These are phyloP conservation scores for Micromonas pusilla DNA, from an alignment of 139 green algal species.

Conservation along the genomic window DNA sequence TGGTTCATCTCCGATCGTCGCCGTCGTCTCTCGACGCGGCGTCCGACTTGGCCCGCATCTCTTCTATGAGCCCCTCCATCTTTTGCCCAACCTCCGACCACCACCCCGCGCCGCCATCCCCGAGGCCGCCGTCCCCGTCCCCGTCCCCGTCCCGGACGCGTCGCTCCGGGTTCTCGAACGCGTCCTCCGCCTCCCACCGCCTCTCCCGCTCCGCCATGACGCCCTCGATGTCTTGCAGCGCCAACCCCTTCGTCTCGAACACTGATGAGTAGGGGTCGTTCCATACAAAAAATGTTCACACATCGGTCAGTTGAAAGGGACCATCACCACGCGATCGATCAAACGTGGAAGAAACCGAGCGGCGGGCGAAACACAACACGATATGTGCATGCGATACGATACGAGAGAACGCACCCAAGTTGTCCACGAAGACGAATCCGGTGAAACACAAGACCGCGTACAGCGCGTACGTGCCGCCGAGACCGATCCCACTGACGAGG, in stretches of 20 bases:
- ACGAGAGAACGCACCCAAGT: too few species aligned
- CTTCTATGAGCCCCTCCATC: not conserved
- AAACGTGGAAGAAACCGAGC: too few species aligned
- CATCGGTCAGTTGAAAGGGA: too few species aligned
- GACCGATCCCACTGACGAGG: not conserved
- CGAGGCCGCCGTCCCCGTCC: not conserved
- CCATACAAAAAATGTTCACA: too few species aligned
- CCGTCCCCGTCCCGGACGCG: too few species aligned
- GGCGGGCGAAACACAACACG: too few species aligned
- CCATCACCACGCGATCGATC: too few species aligned
- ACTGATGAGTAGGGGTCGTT: too few species aligned
- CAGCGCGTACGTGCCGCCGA: not conserved
- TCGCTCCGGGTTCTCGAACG: not conserved
- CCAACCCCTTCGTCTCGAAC: slow-evolving; percentile 12
- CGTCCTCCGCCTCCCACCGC: not conserved
- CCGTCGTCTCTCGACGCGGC: too few species aligned
- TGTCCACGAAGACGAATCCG: slow-evolving; percentile 18
- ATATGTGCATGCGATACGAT: too few species aligned
- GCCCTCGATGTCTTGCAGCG: slow-evolving; percentile 18
- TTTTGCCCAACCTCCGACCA: not conserved
- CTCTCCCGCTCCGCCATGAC: not conserved
- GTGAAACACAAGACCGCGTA: not conserved
- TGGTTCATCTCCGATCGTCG: too few species aligned
- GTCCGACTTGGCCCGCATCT: not conserved
- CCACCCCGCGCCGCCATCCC: not conserved